Evolutionary conservation across 306 rosid species (phyloP), one percentile per base, ranked within the genome.

Genomic region (Cicer arietinum): DNA sequence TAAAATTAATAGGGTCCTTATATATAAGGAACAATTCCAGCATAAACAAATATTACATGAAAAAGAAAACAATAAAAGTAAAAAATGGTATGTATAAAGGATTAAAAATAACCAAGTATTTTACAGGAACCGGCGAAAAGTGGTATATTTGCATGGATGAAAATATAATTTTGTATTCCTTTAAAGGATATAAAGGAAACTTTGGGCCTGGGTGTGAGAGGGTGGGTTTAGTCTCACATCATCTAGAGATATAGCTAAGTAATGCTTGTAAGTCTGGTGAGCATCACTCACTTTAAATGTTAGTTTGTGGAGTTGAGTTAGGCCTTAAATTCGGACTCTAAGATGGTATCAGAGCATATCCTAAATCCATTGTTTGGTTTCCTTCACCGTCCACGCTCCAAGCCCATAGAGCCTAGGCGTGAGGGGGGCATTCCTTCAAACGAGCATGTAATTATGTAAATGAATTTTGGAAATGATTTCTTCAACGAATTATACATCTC

Each of bases 391-490:
- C 35, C 35, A 3, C 35, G 22, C 58, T 16, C 58, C 18, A 52
- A 52, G 58, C 25, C 58, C 20, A 7, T 14, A n/a, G 58, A 7
- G 58, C 8, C 20, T 50, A 1, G 25, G 17, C 2, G 57, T 52
- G 58, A 52, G 1, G 58, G 25, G 20, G 48, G 35, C 17, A 43
- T 60, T 54, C 12, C 57, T 8, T 71, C 70, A 13, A 39, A 6
- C 17, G 13, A 25, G 60, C 42, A 18, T 52, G 62, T 18, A 10
- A 53, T 37, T 16, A 45, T 73, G 67, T 8, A 12, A 17, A 18
- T 67, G 42, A 41, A 67, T 67, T 66, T 67, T 20, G 47, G 35
- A 59, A 68, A 78, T 43, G 35, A 18, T 74, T 51, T 30, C 59
- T 7, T 61, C 64, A 83, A 73, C 66, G 61, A 59, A 60, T 18